Base-by-base conservation (phyloP, 306 rosid genomes). In the Cicer cuneatum region DNA sequence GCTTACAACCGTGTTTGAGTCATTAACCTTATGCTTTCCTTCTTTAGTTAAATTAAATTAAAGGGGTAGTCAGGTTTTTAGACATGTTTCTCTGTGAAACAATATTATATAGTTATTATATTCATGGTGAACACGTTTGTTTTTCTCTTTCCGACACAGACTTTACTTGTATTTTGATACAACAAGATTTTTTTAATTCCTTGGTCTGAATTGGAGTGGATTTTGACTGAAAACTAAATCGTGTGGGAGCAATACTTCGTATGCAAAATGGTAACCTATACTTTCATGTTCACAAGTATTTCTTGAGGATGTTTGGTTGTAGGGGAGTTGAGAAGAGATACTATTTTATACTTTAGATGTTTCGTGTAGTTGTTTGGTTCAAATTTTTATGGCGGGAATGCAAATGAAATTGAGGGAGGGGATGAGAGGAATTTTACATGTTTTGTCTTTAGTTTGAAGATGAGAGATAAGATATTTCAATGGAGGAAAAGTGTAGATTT, bases 1-100 rank as follows among this genome's bases (percentile, higher is more conserved):
- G 98, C 80, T 8, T 95, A 92, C 85, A 95, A 95, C 80, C 89
- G 98, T 70, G 99, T 95, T 76, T 94, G 88, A 90, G 81, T 61
- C 47, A 18, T 54, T 71, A 54, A 48, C 42, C 10, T 72, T 71
- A 45, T 78, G 80, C 13, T 21, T 72, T 78, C 78, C 75, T 46
- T 38, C 43, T 79, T 58, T 76, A 75, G 81, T 82, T 16, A 11
- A 70, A 70, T 29, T 58, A 71, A 77, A 74, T 82, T 21, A 12
- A 71, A 73, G 86, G 78, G 21, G 62, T 81, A 75, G 65, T 24
- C 33, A 41, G 74, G 72, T 41, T 80, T 74, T 66, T 73, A 71
- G 13, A 66, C 16, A 6, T 21, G 15, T 72, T 49, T 73, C 72
- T 54, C 16, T 77, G 70, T 76, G 69, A 78, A 82, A 73, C 84